Evolutionary conservation across 257 asterid genomes (phyloP).

Genomic region (Fraxinus quadrangulata): DNA sequence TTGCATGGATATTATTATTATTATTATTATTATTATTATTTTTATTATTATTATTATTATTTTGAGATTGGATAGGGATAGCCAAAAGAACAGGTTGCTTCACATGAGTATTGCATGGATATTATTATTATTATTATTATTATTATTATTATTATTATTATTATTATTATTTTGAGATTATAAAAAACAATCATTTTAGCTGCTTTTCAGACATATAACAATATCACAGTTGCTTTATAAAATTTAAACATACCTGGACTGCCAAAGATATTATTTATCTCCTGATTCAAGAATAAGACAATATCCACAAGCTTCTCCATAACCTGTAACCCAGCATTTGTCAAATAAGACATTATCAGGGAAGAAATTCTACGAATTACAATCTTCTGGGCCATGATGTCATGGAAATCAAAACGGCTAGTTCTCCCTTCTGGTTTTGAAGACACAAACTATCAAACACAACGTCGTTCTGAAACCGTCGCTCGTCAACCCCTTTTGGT

Average conservation of each 20-base stretch:
- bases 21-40: no score
- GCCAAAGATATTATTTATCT: constrained; percentile 56
- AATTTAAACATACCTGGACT: constrained; percentile 53
- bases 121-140: not conserved
- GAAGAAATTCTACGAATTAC: not conserved
- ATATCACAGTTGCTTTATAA: not conserved
- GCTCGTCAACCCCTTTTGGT: not conserved
- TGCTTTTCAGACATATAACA: not conserved
- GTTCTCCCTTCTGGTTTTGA: not conserved
- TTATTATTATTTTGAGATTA: not conserved
- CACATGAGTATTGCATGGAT: not conserved
- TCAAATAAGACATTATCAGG: not conserved
- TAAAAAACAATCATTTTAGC: not conserved
- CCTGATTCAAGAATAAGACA: constrained; percentile 69
- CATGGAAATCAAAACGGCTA: not conserved
- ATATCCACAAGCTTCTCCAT: constrained; percentile 82
- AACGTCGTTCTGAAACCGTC: not conserved
- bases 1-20: not conserved
- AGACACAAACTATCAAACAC: not conserved
- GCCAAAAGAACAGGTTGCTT: not conserved
- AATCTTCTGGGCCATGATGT: not conserved
- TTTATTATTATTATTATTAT: not conserved
- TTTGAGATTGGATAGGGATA: no score
- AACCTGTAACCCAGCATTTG: constrained; percentile 46
- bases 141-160: no score